Evolutionary conservation across 78 protist species (phyloP), one percentile per base, ranked within the genome.

Genomic region (Mastigamoeba balamuthi): DNA sequence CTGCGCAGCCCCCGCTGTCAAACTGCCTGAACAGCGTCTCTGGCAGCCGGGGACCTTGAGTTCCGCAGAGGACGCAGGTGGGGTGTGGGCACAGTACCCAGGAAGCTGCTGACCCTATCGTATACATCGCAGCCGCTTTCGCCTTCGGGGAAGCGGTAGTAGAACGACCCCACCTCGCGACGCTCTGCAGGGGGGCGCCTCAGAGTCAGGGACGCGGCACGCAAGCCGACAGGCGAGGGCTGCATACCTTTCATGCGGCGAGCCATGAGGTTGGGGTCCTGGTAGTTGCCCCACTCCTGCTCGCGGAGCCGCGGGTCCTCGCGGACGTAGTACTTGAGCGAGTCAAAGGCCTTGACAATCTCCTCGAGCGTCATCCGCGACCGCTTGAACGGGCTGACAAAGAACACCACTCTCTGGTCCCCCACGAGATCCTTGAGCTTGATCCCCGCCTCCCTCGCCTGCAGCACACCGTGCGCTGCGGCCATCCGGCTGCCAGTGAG

Each of bases 211-310:
- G n/a, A n/a, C n/a, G n/a, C n/a, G n/a, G n/a, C n/a, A n/a, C n/a
- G n/a, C n/a, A n/a, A n/a, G n/a, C n/a, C n/a, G n/a, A n/a, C n/a
- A n/a, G n/a, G n/a, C n/a, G n/a, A n/a, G n/a, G n/a, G n/a, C n/a
- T n/a, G n/a, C n/a, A n/a, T n/a, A n/a, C n/a, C n/a, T n/a, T n/a
- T 0, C 33, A 9, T 23, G 10, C 9, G 36, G 5, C 2, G 23
- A 6, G 1, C 1, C 36, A 25, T 36, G 28, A 0, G 1, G n/a
- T 10, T 63, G 1, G 25, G 8, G 27, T 0, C 36, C 67, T 84
- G 88, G 42, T 77, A 66, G 36, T 87, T 84, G 35, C 91, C 89
- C n/a, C 78, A 84, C 1, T 87, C 88, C 64, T 85, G 91, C 78
- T 87, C 91, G 36, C 88, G 75, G 52, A 87, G 9, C 17, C 91